Base-by-base conservation (phyloP, 2,329 filamentous ascomycete species). In the Reticulascus tulasneorum region DNA sequence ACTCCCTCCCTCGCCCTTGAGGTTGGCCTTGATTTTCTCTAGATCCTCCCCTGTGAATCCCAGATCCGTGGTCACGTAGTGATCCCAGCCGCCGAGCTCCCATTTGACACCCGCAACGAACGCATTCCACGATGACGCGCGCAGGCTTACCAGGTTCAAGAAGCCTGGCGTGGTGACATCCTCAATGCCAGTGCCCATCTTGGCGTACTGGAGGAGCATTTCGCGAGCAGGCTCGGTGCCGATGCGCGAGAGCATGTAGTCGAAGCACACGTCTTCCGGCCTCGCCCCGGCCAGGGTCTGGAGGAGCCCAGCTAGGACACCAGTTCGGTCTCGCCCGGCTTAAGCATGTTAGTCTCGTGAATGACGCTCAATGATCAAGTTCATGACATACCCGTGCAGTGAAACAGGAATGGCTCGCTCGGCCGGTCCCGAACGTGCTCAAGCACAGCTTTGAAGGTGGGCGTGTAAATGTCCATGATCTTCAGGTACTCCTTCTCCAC, bases 261-360 rank as follows among this genome's bases (percentile, higher is more conserved):
- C 74, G 27, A 68, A 54, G 15, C 56, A 48, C 22, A 73, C 55
- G 10, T 52, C 55, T 17, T 73, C 62, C 9, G 56, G 46, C 5
- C 61, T 44, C 17, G 67, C 65, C 20, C 71, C 73, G 2, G 70
- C 69, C 11, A 77, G 60, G n/a, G 56, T 57, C 36, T 72, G 60
- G n/a, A 78, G 54, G 6, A 78, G 50, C 9, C 66, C 71, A 1
- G 66, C 61, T 8, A 76, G 49, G 8, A 77, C 60, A 8, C 73
- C 73, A 0, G 73, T 79, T 17, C 73, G 63, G 40, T 77, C 74
- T 33, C 73, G 66, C 7, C 75, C 73, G 17, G 71, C 73, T 75
- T n/a, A 2, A 10, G 24, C 27, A 7, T n/a, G 9, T n/a, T 23
- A 15, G 9, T 20, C 13, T 13, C 9, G 18, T 16, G 23, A 9